These are phyloP conservation scores for Physaria fendleri DNA, from an alignment of 345 rosid genomes.

Conservation along the genomic window DNA sequence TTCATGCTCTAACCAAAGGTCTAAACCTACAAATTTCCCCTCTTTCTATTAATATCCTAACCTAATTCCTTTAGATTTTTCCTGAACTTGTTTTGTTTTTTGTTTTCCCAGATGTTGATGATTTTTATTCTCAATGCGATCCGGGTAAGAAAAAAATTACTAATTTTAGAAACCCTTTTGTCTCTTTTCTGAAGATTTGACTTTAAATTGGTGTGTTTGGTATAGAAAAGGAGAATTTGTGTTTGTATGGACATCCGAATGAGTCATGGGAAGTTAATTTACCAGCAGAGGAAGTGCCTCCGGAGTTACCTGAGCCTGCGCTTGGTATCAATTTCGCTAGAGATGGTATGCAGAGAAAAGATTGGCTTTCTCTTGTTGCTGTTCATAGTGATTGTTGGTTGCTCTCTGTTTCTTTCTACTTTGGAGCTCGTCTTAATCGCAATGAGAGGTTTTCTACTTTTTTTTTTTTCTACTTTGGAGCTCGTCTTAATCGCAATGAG, in stretches of 20 bases:
- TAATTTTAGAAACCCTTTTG: background rate
- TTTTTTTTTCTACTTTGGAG: conserved; percentile 84
- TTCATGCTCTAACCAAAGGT: conserved; percentile 93
- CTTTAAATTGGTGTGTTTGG: background rate
- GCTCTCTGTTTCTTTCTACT: conserved; percentile 93
- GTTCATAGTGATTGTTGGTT: conserved; percentile 98
- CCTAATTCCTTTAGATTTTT: conserved; percentile 8
- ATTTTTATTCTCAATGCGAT: conserved; percentile 84
- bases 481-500: conserved; percentile 82
- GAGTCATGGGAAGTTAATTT: conserved; percentile 92
- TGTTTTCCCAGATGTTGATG: conserved; percentile 72
- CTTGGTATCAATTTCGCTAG: conserved; percentile 93
- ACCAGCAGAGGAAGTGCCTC: conserved; percentile 97
- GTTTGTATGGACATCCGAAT: conserved; percentile 85
- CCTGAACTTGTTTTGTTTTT: background rate
- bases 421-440: conserved; percentile 89
- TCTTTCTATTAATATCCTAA: background rate
- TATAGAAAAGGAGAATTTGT: conserved; percentile 87
- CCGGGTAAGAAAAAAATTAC: conserved; percentile 53
- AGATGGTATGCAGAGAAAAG: conserved; percentile 95
- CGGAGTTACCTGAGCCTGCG: conserved; percentile 97
- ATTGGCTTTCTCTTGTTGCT: conserved; percentile 89
- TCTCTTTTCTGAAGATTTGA: conserved; percentile 6
- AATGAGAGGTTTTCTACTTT: conserved; percentile 56
- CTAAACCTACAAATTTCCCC: background rate